Evolutionary conservation across 1,139 yeast species (phyloP).

Genomic region (Williopsis jadinii): DNA sequence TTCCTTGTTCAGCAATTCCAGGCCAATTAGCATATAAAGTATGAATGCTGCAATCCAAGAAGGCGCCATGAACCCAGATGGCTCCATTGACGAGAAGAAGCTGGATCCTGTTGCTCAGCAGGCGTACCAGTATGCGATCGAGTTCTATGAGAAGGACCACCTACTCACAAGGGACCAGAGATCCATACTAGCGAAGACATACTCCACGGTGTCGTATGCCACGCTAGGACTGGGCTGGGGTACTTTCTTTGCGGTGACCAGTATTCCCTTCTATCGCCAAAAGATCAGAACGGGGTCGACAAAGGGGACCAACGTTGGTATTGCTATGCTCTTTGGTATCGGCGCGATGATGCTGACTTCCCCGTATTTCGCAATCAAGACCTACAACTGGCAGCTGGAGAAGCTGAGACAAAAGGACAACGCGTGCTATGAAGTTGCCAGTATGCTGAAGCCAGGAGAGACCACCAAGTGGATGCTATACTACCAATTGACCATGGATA

Average conservation of each 20-base stretch:
- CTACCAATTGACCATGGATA: slow-evolving; percentile 28
- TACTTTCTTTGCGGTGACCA: slow-evolving; percentile 25
- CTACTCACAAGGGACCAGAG: slow-evolving; percentile 16
- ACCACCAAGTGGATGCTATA: slow-evolving; percentile 32
- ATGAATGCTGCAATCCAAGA: background rate
- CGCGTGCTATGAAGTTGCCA: slow-evolving; percentile 27
- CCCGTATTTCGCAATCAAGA: slow-evolving; percentile 23
- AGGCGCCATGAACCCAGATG: slow-evolving; percentile 2
- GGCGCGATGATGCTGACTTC: slow-evolving; percentile 26
- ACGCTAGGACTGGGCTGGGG: slow-evolving; percentile 26
- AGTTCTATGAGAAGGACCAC: slow-evolving; percentile 22
- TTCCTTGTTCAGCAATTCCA: no score
- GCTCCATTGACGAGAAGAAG: slow-evolving; percentile 7
- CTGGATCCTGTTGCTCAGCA: slow-evolving; percentile 12
- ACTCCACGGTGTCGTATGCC: slow-evolving; percentile 13
- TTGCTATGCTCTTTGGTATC: slow-evolving; percentile 28
- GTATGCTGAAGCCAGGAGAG: slow-evolving; percentile 25
- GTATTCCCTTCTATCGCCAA: slow-evolving; percentile 26
- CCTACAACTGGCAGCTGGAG: slow-evolving; percentile 23
- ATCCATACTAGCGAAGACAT: slow-evolving; percentile 13
- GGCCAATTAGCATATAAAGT: no score
- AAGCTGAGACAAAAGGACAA: slow-evolving; percentile 17
- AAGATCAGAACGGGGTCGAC: slow-evolving; percentile 25
- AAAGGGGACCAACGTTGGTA: slow-evolving; percentile 29
- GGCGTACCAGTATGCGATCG: slow-evolving; percentile 20